Conservation (phyloP, 2,329 filamentous ascomycete genomes). For the Botrytis aclada region DNA sequence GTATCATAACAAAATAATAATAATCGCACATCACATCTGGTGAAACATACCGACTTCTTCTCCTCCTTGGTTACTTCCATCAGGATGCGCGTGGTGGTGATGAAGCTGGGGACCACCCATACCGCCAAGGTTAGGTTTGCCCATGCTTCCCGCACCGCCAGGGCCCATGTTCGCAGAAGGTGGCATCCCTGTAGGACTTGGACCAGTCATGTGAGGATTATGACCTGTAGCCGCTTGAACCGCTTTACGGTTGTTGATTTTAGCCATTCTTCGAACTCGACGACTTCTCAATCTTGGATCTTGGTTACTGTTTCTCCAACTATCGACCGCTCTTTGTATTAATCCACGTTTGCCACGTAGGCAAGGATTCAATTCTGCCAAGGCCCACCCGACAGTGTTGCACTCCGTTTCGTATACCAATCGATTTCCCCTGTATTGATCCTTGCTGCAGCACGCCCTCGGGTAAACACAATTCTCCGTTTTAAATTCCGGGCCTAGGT, state of each 20-base stretch:
- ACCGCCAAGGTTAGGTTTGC: slow-evolving; percentile 62
- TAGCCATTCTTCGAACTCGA: slow-evolving; percentile 90
- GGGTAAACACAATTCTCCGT: slow-evolving; percentile 98
- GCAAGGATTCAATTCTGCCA: slow-evolving; percentile 88
- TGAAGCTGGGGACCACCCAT: slow-evolving; percentile 61
- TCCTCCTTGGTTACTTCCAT: slow-evolving; percentile 63
- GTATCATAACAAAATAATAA: slow-evolving; percentile 38
- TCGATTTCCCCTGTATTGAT: slow-evolving; percentile 93
- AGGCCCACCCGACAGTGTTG: slow-evolving; percentile 98
- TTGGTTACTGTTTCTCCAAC: slow-evolving; percentile 98
- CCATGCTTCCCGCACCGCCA: slow-evolving; percentile 53
- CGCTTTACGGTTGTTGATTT: slow-evolving; percentile 84
- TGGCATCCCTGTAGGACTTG: slow-evolving; percentile 64
- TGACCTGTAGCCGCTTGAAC: slow-evolving; percentile 55
- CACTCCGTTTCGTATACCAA: slow-evolving; percentile 97
- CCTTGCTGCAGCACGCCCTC: slow-evolving; percentile 88
- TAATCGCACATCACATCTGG: slow-evolving; percentile 63
- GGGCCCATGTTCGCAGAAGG: slow-evolving; percentile 60
- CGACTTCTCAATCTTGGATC: slow-evolving; percentile 87
- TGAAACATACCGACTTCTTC: slow-evolving; percentile 93
- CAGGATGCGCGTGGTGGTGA: slow-evolving; percentile 72
- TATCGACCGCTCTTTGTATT: slow-evolving; percentile 95
- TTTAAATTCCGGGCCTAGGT: slow-evolving; percentile 84
- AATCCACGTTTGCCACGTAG: slow-evolving; percentile 90
- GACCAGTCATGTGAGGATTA: slow-evolving; percentile 61